Conservation (phyloP, 805 yeast genomes). For the Komagataella pastoris region DNA sequence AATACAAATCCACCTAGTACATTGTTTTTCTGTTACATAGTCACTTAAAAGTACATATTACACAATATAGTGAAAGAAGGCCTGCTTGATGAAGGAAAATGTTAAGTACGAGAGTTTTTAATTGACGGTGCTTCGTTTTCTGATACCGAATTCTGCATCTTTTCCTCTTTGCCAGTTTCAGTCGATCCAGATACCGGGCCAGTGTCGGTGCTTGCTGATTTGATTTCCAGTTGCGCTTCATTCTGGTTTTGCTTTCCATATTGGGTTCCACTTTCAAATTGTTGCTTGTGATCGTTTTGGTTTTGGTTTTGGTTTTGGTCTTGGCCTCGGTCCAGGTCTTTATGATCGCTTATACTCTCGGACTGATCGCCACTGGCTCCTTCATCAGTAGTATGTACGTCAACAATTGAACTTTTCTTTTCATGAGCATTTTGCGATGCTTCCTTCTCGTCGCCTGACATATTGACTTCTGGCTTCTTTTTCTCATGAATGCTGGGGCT, state of each 20-base stretch:
- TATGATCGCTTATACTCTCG: neutral
- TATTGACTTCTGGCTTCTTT: neutral
- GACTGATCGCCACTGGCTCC: neutral
- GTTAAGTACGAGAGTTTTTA: neutral
- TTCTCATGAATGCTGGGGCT: neutral
- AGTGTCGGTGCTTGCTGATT: neutral
- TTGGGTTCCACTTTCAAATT: neutral
- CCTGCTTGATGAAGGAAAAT: neutral
- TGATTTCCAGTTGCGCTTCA: neutral
- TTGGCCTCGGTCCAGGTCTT: neutral
- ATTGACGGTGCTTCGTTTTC: neutral
- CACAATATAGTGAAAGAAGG: neutral
- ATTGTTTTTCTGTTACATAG: neutral
- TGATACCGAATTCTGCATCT: neutral
- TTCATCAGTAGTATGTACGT: neutral
- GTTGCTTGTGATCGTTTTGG: neutral
- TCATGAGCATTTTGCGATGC: neutral
- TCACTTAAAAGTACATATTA: slow-evolving; percentile 1
- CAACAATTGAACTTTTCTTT: neutral
- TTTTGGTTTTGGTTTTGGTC: neutral
- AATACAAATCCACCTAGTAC: neutral
- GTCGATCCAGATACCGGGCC: neutral
- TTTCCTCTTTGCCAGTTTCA: too few relatives aligned
- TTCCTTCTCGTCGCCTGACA: neutral
- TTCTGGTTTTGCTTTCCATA: neutral